Base-by-base conservation (phyloP, 2,329 filamentous ascomycete species). In the Plectosphaerella cucumerina region DNA sequence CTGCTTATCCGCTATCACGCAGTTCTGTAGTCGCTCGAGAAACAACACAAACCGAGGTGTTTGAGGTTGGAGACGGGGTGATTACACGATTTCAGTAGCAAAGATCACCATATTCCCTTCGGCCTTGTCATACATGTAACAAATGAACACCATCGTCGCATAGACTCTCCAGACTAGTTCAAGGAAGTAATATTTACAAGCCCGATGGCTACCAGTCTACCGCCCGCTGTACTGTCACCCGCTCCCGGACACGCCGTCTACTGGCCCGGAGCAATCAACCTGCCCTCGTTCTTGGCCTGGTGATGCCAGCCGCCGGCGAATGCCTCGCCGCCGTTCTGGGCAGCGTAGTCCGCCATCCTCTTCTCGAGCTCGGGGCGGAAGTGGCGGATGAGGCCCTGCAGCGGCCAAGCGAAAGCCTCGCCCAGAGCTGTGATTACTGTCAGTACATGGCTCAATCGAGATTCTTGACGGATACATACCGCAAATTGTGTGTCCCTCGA, bases 401-500 rank as follows among this genome's bases (percentile, higher is more conserved):
- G 87, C 57, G 94, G 94, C 94, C 94, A 99, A 57, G 94, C 92
- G 62, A 99, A 99, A 56, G 94, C 94, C 78, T 99, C 94, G 53
- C 94, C 94, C 58, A 99, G 78, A 72, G 93, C 86, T 89, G 56
- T 22, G 48, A 46, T 34, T 46, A 55, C 52, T 47, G 65, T 72
- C 59, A 72, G 62, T 60, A 59, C 20, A 47, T 15, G n/a, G 9
- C 12, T 11, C 4, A 31, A 31, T 3, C 3, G 3, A 31, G 34
- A n/a, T 17, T 3, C 9, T n/a, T 33, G 20, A 48, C 42, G 35
- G 37, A 23, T 33, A 77, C 84, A 67, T 82, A 88, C 85, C 94
- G 73, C 94, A 99, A 65, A 99, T 99, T 45, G 94, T 97, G 78
- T 99, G 94, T 11, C 94, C 94, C 77, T 99, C 94, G 55, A 99